These are phyloP conservation scores for Tylopilus plumbeoviolaceoides DNA, from an alignment of 768 basidiomycete genomes.

Conservation along the genomic window DNA sequence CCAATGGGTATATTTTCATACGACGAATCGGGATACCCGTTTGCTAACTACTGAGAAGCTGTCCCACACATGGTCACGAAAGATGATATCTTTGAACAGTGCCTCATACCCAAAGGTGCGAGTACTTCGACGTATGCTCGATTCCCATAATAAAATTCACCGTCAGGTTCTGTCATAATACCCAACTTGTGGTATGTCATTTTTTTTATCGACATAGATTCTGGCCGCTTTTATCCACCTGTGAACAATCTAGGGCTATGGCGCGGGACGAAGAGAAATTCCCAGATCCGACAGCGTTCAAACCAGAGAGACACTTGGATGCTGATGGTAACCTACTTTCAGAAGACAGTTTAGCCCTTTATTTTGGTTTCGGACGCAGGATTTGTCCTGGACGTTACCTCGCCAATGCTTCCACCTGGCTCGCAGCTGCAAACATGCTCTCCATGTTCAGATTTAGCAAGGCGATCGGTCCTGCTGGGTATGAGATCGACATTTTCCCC, in stretches of 20 bases:
- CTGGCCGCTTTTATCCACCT: too few species aligned
- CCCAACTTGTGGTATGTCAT: slow-evolving; percentile 18
- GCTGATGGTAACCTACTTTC: slow-evolving; percentile 17
- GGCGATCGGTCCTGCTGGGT: slow-evolving; percentile 19
- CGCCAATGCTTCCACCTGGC: slow-evolving; percentile 18
- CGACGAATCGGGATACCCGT: neutral
- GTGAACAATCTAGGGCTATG: slow-evolving; percentile 17
- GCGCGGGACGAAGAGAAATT: slow-evolving; percentile 19
- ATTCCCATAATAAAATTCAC: neutral
- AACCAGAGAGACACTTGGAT: slow-evolving; percentile 32
- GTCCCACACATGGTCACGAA: slow-evolving; percentile 30
- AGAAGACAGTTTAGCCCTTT: slow-evolving; percentile 20
- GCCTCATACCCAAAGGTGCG: slow-evolving; percentile 50
- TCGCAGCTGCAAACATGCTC: slow-evolving; percentile 17
- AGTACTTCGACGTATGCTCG: neutral
- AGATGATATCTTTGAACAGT: slow-evolving; percentile 41
- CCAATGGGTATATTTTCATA: slow-evolving; percentile 16
- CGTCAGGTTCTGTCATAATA: slow-evolving; percentile 21
- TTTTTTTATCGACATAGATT: too few species aligned
- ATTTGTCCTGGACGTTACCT: slow-evolving; percentile 20
- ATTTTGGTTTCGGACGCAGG: slow-evolving; percentile 34
- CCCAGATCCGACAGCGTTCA: slow-evolving; percentile 31
- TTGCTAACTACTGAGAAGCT: slow-evolving; percentile 10
- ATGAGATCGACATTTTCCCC: slow-evolving; percentile 20
- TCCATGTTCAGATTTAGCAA: slow-evolving; percentile 20